phyloP scores from a whole-genome alignment of 192 early-diverging fungal genomes.

The Gamsiella multidivaricata region DNA sequence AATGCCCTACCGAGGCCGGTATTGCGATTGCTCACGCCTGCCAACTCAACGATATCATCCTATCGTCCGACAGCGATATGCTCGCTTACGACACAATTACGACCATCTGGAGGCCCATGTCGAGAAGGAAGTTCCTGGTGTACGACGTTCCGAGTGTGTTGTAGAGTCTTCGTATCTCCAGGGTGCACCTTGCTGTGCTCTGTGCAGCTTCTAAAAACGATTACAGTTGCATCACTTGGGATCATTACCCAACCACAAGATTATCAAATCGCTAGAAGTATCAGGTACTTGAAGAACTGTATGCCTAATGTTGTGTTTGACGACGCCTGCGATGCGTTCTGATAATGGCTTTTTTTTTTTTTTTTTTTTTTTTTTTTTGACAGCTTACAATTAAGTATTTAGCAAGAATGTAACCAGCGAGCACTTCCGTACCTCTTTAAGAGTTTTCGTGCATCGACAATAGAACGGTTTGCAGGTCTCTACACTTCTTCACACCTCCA shows the following conservation, averaged over 20 bases:
- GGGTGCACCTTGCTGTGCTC: neutral
- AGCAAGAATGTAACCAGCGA: too few relatives aligned
- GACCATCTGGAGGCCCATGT: slow-evolving; percentile 11
- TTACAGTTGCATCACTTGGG: neutral
- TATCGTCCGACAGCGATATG: slow-evolving; percentile 20
- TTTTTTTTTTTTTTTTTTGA: too few relatives aligned
- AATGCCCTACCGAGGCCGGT: neutral
- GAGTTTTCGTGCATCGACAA: too few relatives aligned
- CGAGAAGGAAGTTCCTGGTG: neutral
- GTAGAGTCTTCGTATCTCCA: neutral
- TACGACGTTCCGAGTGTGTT: neutral
- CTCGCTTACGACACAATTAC: slow-evolving; percentile 2
- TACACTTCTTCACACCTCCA: too few relatives aligned
- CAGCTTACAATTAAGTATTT: too few relatives aligned
- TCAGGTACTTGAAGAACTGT: too few relatives aligned
- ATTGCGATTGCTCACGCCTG: neutral
- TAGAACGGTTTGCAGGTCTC: too few relatives aligned
- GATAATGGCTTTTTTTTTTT: too few relatives aligned
- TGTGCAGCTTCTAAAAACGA: slow-evolving; percentile 6
- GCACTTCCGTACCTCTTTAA: too few relatives aligned
- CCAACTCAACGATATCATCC: slow-evolving; percentile 1
- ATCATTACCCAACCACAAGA: neutral
- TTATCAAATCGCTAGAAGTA: too few relatives aligned
- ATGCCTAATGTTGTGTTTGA: too few relatives aligned
- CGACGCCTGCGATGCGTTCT: too few relatives aligned